Percentiles rank a stretch among this genome's conserved stretches.
Evolutionary conservation across 2,329 filamentous ascomycete species (phyloP).

Genomic region (Kalmusia sp.): DNA sequence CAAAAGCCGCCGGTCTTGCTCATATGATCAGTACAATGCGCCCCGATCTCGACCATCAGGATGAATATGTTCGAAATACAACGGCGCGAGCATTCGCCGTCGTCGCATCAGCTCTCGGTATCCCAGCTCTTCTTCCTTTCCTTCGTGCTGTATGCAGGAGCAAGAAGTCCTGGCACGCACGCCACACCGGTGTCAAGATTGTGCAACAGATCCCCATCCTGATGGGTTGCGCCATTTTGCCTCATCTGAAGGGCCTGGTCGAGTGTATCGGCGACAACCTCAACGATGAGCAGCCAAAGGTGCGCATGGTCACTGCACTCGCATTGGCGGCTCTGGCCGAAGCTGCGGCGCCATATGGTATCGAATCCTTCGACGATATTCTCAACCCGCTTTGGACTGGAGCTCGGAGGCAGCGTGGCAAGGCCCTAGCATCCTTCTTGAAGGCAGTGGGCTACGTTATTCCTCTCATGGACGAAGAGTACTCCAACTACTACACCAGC

Average conservation of each 20-base stretch:
- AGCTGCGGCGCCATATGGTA: slow-evolving; percentile 97
- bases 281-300: slow-evolving; percentile 97
- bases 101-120: slow-evolving; percentile 93
- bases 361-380: slow-evolving; percentile 98
- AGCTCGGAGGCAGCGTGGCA: slow-evolving; percentile 93
- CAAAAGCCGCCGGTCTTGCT: slow-evolving; percentile 93
- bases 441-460: slow-evolving; percentile 99
- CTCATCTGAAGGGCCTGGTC: slow-evolving; percentile 93
- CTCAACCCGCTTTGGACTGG: slow-evolving; percentile 97
- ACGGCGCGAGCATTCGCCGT: slow-evolving; percentile 97
- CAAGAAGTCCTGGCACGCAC: slow-evolving; percentile 98
- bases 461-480: slow-evolving; percentile 98
- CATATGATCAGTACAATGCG: slow-evolving; percentile 99
- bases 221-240: slow-evolving; percentile 96
- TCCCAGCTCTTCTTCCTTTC: slow-evolving; percentile 93
- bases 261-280: slow-evolving; percentile 96
- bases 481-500: slow-evolving; percentile 97
- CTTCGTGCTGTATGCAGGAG: slow-evolving; percentile 93
- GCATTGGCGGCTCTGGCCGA: slow-evolving; percentile 95
- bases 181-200: slow-evolving; percentile 98
- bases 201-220: slow-evolving; percentile 98
- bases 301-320: slow-evolving; percentile 92
- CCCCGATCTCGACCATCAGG: slow-evolving; percentile 96
- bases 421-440: slow-evolving; percentile 92
- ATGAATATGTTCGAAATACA: slow-evolving; percentile 98